Conservation (phyloP, 345 rosid species). For the Aurinia saxatilis region DNA sequence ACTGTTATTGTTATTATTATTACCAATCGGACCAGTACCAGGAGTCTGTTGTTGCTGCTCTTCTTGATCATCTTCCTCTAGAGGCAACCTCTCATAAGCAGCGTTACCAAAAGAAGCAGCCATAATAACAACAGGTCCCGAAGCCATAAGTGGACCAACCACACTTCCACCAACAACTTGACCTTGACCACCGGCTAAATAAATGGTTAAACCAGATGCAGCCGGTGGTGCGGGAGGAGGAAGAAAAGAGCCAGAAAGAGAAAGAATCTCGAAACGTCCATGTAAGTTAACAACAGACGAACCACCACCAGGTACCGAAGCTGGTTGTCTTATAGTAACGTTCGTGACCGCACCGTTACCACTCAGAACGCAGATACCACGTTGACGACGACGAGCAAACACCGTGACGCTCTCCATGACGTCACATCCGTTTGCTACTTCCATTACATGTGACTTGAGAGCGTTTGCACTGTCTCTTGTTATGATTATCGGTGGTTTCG, state of each 20-base stretch:
- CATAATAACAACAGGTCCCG: conserved; percentile 88
- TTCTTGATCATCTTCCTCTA: conserved; percentile 58
- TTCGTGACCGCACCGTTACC: conserved; percentile 87
- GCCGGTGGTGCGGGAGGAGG: conserved; percentile 98
- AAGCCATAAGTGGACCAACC: conserved; percentile 70
- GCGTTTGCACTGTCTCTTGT: conserved; percentile 96
- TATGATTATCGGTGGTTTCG: conserved; percentile 87
- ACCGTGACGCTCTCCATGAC: conserved; percentile 73
- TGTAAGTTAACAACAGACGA: conserved; percentile 69
- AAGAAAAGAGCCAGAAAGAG: conserved; percentile 78
- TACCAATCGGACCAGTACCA: not conserved
- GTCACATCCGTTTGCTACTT: conserved; percentile 71
- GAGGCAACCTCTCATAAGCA: conserved; percentile 82
- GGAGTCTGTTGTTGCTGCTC: conserved; percentile 30
- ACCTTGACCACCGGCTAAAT: conserved; percentile 95
- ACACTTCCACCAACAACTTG: conserved; percentile 93
- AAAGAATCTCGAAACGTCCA: conserved; percentile 87
- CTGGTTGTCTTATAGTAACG: conserved; percentile 76
- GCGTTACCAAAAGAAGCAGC: conserved; percentile 98
- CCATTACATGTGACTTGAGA: conserved; percentile 90
- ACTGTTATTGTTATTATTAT: conserved; percentile 6
- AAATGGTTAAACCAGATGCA: conserved; percentile 75
- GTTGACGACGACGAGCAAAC: conserved; percentile 70
- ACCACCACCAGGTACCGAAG: conserved; percentile 42
- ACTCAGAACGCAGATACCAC: conserved; percentile 82